Conservation (phyloP, 768 basidiomycete genomes). For the Serendipita sp. region DNA sequence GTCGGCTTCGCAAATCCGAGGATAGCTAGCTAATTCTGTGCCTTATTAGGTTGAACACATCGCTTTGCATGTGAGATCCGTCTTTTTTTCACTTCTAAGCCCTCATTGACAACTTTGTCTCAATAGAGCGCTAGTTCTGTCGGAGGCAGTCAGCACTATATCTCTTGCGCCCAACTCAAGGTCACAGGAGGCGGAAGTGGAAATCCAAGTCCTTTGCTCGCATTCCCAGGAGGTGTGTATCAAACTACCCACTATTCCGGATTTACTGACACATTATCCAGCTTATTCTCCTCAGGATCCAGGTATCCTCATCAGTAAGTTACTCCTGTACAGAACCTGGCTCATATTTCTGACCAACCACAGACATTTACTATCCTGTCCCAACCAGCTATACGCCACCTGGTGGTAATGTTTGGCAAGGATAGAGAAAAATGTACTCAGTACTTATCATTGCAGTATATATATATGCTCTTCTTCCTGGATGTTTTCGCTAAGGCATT, state of each 20-base stretch:
- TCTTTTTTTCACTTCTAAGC: too few species aligned
- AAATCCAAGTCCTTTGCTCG: slow-evolving; percentile 5
- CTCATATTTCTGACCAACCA: background rate
- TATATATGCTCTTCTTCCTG: too few species aligned
- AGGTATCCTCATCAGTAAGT: slow-evolving; percentile 5
- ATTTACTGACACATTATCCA: too few species aligned
- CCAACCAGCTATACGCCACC: slow-evolving; percentile 8
- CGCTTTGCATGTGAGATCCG: background rate
- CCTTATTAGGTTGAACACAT: slow-evolving; percentile 6
- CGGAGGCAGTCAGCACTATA: slow-evolving; percentile 1
- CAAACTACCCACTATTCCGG: too few species aligned
- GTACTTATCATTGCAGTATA: too few species aligned
- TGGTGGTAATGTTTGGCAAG: background rate
- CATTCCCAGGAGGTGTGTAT: slow-evolving; percentile 4
- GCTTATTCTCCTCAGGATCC: slow-evolving; percentile 1
- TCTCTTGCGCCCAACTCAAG: slow-evolving; percentile 6
- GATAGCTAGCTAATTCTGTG: too few species aligned
- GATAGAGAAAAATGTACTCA: background rate
- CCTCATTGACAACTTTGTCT: too few species aligned
- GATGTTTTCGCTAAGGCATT: too few species aligned
- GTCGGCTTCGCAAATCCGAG: too few species aligned
- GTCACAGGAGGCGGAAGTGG: slow-evolving; percentile 7
- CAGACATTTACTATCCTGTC: slow-evolving; percentile 5
- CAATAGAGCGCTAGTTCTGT: background rate
- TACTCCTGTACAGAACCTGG: background rate